Conservation (phyloP, 2,329 filamentous ascomycete species). For the Penicillium rolfsii region DNA sequence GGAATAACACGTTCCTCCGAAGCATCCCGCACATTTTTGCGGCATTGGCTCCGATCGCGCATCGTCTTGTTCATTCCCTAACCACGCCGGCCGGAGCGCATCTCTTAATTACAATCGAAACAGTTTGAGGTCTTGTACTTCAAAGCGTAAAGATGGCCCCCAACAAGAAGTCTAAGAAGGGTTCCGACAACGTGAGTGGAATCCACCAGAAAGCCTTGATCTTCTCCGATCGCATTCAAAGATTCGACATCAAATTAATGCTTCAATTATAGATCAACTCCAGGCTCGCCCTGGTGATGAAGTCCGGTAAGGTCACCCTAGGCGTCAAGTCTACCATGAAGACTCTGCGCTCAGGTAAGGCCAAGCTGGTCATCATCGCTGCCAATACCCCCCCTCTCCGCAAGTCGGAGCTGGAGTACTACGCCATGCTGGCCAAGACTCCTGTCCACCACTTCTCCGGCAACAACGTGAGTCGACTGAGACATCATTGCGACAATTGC, state of each 20-base stretch:
- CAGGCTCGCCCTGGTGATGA: constrained; percentile 70
- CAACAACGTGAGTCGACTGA: constrained; percentile 86
- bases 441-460: constrained; percentile 97
- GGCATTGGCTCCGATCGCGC: constrained; percentile 6
- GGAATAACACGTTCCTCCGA: constrained; percentile 12
- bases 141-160: constrained; percentile 59
- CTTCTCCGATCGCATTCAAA: background rate
- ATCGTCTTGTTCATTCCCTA: constrained; percentile 9
- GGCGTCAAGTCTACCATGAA: constrained; percentile 90
- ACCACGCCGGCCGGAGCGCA: constrained; percentile 44
- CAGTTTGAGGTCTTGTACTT: constrained; percentile 24
- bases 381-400: constrained; percentile 97
- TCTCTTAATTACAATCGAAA: constrained; percentile 20
- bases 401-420: constrained; percentile 96
- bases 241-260: constrained; percentile 6
- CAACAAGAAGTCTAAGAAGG: constrained; percentile 73
- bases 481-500: background rate
- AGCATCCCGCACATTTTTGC: constrained; percentile 14
- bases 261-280: constrained; percentile 59
- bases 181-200: constrained; percentile 65
- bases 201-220: background rate
- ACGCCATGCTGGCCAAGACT: constrained; percentile 90
- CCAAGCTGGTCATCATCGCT: constrained; percentile 94
- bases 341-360: constrained; percentile 90
- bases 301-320: constrained; percentile 70